Percentiles rank a stretch among this genome's conserved stretches.
Conservation (phyloP, 441 rosid species). For the Biscutella laevigata region DNA sequence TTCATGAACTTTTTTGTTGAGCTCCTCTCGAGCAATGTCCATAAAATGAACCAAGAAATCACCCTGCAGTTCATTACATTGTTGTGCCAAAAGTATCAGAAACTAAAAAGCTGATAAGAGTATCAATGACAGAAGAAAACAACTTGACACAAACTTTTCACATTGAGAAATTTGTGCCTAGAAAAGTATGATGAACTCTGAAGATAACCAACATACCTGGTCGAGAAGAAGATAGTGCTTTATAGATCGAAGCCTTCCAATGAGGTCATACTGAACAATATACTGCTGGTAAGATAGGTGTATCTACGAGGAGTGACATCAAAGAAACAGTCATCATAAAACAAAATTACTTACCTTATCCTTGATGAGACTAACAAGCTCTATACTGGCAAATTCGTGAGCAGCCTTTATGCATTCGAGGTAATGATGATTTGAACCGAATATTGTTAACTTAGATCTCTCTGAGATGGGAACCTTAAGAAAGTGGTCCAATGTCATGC, state of each 20-base stretch:
- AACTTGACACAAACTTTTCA: background rate
- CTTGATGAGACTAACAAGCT: slow-evolving; percentile 73
- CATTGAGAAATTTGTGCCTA: background rate
- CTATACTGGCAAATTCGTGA: slow-evolving; percentile 79
- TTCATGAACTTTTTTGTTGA: slow-evolving; percentile 69
- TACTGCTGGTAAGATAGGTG: slow-evolving; percentile 14
- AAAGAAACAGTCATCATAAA: slow-evolving; percentile 10
- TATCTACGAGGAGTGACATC: background rate
- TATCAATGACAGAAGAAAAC: slow-evolving; percentile 1
- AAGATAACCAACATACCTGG: slow-evolving; percentile 51
- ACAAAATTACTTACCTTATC: slow-evolving; percentile 50
- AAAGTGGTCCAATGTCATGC: slow-evolving; percentile 15
- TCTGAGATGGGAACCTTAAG: slow-evolving; percentile 78
- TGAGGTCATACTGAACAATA: slow-evolving; percentile 67
- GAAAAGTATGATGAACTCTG: slow-evolving; percentile 9
- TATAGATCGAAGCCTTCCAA: slow-evolving; percentile 81
- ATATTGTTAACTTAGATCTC: slow-evolving; percentile 67
- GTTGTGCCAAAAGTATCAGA: background rate
- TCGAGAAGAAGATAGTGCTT: slow-evolving; percentile 98
- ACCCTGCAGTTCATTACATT: slow-evolving; percentile 44
- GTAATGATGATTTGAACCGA: slow-evolving; percentile 87
- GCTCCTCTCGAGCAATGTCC: slow-evolving; percentile 97
- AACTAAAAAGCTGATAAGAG: background rate
- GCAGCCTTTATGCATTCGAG: slow-evolving; percentile 90
- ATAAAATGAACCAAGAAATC: slow-evolving; percentile 96